phyloP scores from a whole-genome alignment of 805 yeast species.

The Kodamaea jinghongensis region DNA sequence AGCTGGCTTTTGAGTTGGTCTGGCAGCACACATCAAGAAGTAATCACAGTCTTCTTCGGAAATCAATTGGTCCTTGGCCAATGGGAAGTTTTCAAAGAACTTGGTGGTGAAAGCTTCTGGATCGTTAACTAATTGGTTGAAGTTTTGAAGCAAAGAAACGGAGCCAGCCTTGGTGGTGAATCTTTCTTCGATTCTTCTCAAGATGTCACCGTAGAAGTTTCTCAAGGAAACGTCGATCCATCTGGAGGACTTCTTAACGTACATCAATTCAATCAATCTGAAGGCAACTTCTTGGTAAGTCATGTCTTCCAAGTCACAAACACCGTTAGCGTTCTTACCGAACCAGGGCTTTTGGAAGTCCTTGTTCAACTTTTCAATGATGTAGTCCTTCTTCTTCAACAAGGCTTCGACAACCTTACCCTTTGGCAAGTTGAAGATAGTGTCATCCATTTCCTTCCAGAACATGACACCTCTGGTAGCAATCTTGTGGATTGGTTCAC shows the following conservation, averaged over 20 bases:
- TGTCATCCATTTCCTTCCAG: conserved; percentile 97
- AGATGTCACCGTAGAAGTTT: conserved; percentile 79
- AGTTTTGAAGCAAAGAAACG: conserved; percentile 72
- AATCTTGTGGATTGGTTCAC: conserved; percentile 98
- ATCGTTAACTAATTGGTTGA: conserved; percentile 53
- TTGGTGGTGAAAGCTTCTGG: conserved; percentile 62
- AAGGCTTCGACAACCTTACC: conserved; percentile 79
- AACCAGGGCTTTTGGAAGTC: conserved; percentile 99
- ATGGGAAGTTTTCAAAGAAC: conserved; percentile 68
- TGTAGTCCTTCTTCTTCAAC: conserved; percentile 78
- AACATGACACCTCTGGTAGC: conserved; percentile 97
- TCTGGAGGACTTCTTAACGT: conserved; percentile 67
- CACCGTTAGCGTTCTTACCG: conserved; percentile 72
- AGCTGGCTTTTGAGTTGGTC: conserved; percentile 92
- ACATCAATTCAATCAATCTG: conserved; percentile 86
- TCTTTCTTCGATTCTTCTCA: conserved; percentile 97
- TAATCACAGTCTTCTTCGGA: conserved; percentile 94
- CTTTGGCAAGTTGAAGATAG: conserved; percentile 88
- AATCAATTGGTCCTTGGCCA: conserved; percentile 74
- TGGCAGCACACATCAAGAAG: conserved; percentile 79
- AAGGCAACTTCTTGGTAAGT: conserved; percentile 88
- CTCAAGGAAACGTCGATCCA: conserved; percentile 90
- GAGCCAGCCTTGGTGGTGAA: conserved; percentile 57
- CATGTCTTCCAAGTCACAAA: conserved; percentile 92
- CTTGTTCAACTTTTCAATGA: conserved; percentile 80